These are phyloP conservation scores for Termitomyces sp. DNA, from an alignment of 768 basidiomycete genomes.

Conservation along the genomic window DNA sequence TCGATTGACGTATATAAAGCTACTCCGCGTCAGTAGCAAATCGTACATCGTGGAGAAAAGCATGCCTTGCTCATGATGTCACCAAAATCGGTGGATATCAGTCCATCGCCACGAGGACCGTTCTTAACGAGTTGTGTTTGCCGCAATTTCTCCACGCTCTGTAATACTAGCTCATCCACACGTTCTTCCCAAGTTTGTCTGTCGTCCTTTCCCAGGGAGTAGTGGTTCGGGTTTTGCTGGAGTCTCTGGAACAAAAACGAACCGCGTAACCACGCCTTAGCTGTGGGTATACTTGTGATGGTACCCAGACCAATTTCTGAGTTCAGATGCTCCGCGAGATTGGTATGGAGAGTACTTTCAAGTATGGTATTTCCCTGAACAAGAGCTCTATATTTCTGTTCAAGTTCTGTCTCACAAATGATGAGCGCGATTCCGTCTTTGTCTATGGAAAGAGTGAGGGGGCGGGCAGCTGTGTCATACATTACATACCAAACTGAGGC, in stretches of 20 bases:
- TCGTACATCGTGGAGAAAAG: not conserved
- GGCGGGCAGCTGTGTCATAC: not conserved
- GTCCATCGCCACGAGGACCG: conserved; percentile 26
- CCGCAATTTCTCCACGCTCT: conserved; percentile 56
- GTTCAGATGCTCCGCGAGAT: conserved; percentile 88
- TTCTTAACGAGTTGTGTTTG: conserved; percentile 55
- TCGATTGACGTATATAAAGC: conserved; percentile 73
- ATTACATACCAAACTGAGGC: conserved; percentile 74
- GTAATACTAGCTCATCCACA: conserved; percentile 67
- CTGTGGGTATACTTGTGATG: conserved; percentile 62
- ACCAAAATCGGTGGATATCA: conserved; percentile 69
- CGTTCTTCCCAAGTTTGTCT: conserved; percentile 64
- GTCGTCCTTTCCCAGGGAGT: conserved; percentile 53
- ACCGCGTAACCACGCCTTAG: conserved; percentile 76
- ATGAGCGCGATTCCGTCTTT: conserved; percentile 81
- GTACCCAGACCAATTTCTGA: conserved; percentile 89
- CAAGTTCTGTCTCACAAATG: conserved; percentile 69
- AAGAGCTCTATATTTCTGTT: conserved; percentile 65
- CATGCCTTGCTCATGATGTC: conserved; percentile 84
- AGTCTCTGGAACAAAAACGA: conserved; percentile 89
- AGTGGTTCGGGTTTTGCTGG: conserved; percentile 75
- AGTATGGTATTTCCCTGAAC: conserved; percentile 69
- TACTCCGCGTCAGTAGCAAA: conserved; percentile 21
- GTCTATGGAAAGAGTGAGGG: conserved; percentile 37
- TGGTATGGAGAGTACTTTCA: conserved; percentile 80